A percentile compares a stretch with the other conserved stretches of the same genome.
These are phyloP conservation scores for Suillus plorans DNA, from an alignment of 768 basidiomycete genomes.

Conservation along the genomic window DNA sequence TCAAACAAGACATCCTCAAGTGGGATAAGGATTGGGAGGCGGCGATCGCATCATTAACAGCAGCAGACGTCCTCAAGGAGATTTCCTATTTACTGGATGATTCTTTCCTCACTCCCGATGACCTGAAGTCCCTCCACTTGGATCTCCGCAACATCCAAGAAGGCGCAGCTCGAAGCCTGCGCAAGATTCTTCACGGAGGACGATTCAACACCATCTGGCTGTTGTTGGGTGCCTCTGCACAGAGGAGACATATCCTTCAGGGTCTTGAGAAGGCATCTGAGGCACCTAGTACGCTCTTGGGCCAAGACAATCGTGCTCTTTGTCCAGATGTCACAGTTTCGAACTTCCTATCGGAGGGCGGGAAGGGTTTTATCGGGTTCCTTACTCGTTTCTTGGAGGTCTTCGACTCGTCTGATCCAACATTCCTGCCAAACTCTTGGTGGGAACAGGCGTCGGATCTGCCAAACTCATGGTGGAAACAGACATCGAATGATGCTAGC, in stretches of 20 bases:
- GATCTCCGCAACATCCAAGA: background rate
- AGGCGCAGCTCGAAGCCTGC: background rate
- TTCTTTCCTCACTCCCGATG: background rate
- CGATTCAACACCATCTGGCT: constrained; percentile 16
- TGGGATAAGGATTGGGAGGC: constrained; percentile 25
- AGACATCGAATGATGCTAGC: constrained; percentile 2
- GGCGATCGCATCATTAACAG: constrained; percentile 7
- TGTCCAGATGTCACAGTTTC: constrained; percentile 19
- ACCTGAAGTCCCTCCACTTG: background rate
- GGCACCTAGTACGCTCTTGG: background rate
- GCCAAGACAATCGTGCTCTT: constrained; percentile 15
- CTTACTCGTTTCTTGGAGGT: constrained; percentile 2
- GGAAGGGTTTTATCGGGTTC: constrained; percentile 7
- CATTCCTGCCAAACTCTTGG: background rate
- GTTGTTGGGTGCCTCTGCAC: constrained; percentile 15
- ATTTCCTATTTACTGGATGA: constrained; percentile 2
- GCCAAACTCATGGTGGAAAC: constrained; percentile 12
- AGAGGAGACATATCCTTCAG: constrained; percentile 14
- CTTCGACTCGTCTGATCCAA: background rate
- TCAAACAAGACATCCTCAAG: constrained; percentile 11
- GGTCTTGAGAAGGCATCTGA: constrained; percentile 14
- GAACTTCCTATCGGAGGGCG: constrained; percentile 9
- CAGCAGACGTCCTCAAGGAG: constrained; percentile 13
- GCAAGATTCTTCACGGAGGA: background rate
- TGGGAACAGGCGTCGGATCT: constrained; percentile 9